A percentile compares a stretch with the other conserved stretches of the same genome.
These are phyloP conservation scores for Daldinia sp. DNA, from an alignment of 2,329 filamentous ascomycete species.

Conservation along the genomic window DNA sequence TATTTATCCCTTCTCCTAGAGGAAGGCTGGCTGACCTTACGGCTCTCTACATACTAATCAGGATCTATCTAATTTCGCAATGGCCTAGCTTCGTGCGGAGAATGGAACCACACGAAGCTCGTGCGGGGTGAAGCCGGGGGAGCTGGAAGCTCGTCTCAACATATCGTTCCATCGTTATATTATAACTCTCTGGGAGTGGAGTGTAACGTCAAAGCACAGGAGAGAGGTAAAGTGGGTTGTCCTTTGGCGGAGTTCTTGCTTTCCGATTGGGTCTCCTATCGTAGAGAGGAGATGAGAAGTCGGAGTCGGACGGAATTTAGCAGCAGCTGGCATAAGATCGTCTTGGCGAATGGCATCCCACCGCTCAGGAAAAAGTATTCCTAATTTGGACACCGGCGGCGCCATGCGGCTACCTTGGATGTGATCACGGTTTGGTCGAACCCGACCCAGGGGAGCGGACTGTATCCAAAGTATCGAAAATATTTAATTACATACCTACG, in stretches of 20 bases:
- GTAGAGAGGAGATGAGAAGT: slow-evolving; percentile 5
- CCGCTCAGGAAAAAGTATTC: not conserved
- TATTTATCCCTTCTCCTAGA: slow-evolving; percentile 23
- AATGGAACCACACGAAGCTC: slow-evolving; percentile 5
- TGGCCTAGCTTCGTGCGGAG: slow-evolving; percentile 25
- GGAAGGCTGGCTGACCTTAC: not conserved
- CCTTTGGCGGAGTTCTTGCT: slow-evolving; percentile 13
- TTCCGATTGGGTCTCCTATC: slow-evolving; percentile 14
- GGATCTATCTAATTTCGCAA: slow-evolving; percentile 2
- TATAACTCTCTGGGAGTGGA: slow-evolving; percentile 5
- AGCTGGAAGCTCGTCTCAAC: slow-evolving; percentile 8
- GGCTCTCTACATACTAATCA: not conserved
- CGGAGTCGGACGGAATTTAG: slow-evolving; percentile 20
- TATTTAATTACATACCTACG: not conserved
- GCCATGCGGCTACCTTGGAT: slow-evolving; percentile 12
- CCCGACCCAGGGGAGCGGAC: slow-evolving; percentile 19
- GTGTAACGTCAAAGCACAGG: slow-evolving; percentile 3
- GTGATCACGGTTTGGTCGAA: slow-evolving; percentile 1
- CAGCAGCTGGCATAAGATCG: slow-evolving; percentile 4
- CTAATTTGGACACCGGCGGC: not conserved
- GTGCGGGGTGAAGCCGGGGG: slow-evolving; percentile 25
- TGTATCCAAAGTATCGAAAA: not conserved
- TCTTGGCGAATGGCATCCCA: slow-evolving; percentile 23
- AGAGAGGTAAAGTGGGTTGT: not conserved
- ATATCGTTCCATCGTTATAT: slow-evolving; percentile 12